Evolutionary conservation across 1,139 yeast genomes (phyloP).

Genomic region (Yamadazyma mexicana): DNA sequence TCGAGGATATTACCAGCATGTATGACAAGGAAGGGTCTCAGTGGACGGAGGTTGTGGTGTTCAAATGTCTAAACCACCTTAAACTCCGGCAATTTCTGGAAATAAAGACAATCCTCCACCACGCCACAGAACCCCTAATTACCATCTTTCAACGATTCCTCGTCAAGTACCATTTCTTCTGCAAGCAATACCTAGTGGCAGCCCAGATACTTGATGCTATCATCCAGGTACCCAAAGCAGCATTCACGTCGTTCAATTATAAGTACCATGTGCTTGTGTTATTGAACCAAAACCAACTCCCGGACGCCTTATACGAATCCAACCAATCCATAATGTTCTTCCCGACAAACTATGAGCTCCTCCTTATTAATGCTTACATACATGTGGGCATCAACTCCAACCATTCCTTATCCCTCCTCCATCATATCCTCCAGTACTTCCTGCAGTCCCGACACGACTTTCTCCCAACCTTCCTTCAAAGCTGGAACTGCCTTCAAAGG

Average conservation of each 20-base stretch:
- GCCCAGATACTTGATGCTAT: not conserved
- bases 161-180: conserved; percentile 1
- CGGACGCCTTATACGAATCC: conserved; percentile 4
- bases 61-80: conserved; percentile 1
- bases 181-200: not conserved
- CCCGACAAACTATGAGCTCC: conserved; percentile 7
- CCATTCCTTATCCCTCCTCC: conserved; percentile 5
- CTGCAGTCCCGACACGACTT: conserved; percentile 34
- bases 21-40: too few relatives aligned
- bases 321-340: conserved; percentile 6
- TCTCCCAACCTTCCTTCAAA: conserved; percentile 58
- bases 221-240: too few relatives aligned
- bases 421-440: conserved; percentile 8
- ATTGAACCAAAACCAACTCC: conserved; percentile 3
- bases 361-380: conserved; percentile 2
- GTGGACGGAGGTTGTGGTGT: not conserved
- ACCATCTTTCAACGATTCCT: not conserved
- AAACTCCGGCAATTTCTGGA: conserved; percentile 1
- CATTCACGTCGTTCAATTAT: conserved; percentile 1
- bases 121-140: not conserved
- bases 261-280: conserved; percentile 6
- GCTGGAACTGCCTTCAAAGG: conserved; percentile 49
- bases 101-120: not conserved
- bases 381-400: not conserved
- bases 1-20: not conserved